Base-by-base conservation (phyloP, 176 grass and related monocot genomes). In the Oryza glumipatula region DNA sequence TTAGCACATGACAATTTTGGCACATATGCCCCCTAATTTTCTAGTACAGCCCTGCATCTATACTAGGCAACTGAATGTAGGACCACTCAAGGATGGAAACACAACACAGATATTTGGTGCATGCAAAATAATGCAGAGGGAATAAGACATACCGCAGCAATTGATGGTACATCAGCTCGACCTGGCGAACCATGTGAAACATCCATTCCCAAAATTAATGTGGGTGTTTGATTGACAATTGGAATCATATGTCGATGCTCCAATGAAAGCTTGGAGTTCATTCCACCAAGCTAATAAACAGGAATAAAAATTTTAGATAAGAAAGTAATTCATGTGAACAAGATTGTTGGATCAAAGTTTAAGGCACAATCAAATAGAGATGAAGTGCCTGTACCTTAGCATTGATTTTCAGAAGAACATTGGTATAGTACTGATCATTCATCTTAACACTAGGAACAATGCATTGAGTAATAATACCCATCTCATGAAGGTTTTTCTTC, bases 371-470 rank as follows among this genome's bases (percentile, higher is more conserved):
- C 28, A 78, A 47, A 88, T 44, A 66, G 66, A 74, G 32, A 82
- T 58, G 19, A 77, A 81, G 73, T 67, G 78, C 52, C 9, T 65
- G 43, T 84, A 98, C 91, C 95, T 98, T 98, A 73, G 91, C 81
- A 95, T 98, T 98, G 43, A 98, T 93, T 87, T 98, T 98, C 22
- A 98, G 79, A 74, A 98, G 93, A 82, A 98, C 84, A 88, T 98
- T 98, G 66, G 95, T 95, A 51, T 95, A 90, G 74, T 95, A 98
- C 60, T 98, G 95, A 79, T 98, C 93, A 74, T 95, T 98, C 86
- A 95, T 94, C 82, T 88, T 94, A 84, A 48, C 81, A 78, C 80
- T 88, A 64, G 93, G 93, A 88, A 86, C 88, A 83, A 98, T 85
- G 75, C 92, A 98, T 83, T 98, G 93, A 81, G 95, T 98, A 58